Percentiles rank a stretch among this genome's conserved stretches.
phyloP scores from a whole-genome alignment of 2,329 filamentous ascomycete species.

The Colletotrichum euphorbiae region DNA sequence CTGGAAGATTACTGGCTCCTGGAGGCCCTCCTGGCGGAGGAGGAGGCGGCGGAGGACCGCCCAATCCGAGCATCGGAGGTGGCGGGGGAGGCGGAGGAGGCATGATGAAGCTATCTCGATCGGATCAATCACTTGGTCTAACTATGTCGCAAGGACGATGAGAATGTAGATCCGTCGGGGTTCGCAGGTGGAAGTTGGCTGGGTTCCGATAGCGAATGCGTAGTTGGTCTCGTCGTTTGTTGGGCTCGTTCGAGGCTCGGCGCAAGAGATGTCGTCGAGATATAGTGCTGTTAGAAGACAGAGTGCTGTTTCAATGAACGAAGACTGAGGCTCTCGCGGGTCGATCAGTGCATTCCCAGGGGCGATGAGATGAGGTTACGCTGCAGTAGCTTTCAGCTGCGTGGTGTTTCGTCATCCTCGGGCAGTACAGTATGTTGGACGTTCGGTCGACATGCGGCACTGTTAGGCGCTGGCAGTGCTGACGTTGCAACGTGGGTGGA shows the following conservation, averaged over 20 bases:
- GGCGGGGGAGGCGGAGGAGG: conserved; percentile 77
- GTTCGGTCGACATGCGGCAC: conserved; percentile 20
- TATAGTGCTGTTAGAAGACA: conserved; percentile 14
- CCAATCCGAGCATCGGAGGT: conserved; percentile 67
- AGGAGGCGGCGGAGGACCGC: conserved; percentile 72
- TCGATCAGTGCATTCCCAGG: conserved; percentile 31
- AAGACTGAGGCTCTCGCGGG: conserved; percentile 29
- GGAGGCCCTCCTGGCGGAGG: conserved; percentile 61
- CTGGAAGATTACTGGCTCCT: conserved; percentile 62
- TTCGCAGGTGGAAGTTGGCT: conserved; percentile 4
- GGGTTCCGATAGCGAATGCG: conserved; percentile 34
- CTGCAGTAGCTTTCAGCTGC: conserved; percentile 37
- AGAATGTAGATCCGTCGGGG: neutral
- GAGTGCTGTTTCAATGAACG: conserved; percentile 23
- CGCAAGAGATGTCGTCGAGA: conserved; percentile 28
- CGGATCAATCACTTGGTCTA: neutral
- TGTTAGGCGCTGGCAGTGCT: conserved; percentile 33
- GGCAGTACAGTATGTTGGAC: conserved; percentile 28
- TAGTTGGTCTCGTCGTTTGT: conserved; percentile 34
- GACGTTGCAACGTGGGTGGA: conserved; percentile 28
- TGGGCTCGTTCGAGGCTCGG: conserved; percentile 2
- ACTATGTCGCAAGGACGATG: neutral
- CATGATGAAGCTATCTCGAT: conserved; percentile 45
- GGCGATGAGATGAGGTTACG: conserved; percentile 32
- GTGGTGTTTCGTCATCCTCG: conserved; percentile 40